Conservation (phyloP, 331 rosid species). For the Ulmus americana region DNA sequence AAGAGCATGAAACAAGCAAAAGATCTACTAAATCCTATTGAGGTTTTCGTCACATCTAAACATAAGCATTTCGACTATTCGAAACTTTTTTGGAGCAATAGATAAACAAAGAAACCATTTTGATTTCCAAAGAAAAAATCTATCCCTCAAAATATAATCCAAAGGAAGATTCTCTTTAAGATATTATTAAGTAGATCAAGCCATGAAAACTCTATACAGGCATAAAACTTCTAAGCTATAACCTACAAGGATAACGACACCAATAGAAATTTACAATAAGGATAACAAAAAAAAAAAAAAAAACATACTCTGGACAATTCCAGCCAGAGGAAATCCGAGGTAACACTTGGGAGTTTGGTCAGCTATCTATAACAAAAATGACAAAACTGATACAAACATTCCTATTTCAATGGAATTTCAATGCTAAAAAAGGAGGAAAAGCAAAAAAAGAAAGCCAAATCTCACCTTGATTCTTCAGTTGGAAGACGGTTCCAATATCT, state of each 20-base stretch:
- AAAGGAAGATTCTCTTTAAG: background rate
- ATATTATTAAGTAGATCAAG: constrained; percentile 1
- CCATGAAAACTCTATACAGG: constrained; percentile 4
- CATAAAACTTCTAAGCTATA: background rate
- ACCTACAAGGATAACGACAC: background rate
- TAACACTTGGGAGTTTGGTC: constrained; percentile 21
- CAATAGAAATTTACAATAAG: background rate
- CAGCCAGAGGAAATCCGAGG: constrained; percentile 16
- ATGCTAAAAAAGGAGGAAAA: background rate
- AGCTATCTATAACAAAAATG: constrained; percentile 22
- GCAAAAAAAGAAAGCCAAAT: background rate
- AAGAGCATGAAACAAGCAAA: background rate
- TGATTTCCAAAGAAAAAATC: background rate
- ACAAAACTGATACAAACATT: constrained; percentile 14
- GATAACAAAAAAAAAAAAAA: constrained; percentile 8
- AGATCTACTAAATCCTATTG: background rate
- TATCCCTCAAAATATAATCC: background rate
- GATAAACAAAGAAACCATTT: background rate
- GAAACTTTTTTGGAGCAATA: background rate
- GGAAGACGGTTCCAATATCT: constrained; percentile 86
- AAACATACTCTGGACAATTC: constrained; percentile 19
- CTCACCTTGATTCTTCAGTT: constrained; percentile 83
- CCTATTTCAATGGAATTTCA: constrained; percentile 15
- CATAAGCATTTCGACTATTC: background rate
- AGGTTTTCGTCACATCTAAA: background rate